These are phyloP conservation scores for Coprinopsis sp. DNA, from an alignment of 768 basidiomycete genomes.

Conservation along the genomic window DNA sequence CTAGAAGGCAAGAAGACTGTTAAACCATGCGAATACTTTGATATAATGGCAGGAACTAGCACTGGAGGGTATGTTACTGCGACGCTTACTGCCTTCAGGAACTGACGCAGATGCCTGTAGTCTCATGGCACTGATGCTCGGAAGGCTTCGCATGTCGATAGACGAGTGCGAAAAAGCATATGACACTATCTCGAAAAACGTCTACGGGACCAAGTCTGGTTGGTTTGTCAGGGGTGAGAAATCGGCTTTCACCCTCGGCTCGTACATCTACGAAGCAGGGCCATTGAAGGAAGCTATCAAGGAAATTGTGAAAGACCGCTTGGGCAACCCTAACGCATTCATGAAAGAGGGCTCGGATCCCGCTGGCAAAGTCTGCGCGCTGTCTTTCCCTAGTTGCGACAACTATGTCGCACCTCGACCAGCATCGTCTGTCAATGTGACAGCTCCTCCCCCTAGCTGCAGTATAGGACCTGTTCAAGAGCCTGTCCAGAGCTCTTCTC, in stretches of 20 bases:
- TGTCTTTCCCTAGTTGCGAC: too few relatives aligned
- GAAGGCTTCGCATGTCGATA: constrained; percentile 31
- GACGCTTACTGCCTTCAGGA: neutral
- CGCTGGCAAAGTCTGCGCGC: constrained; percentile 28
- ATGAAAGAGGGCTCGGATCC: constrained; percentile 21
- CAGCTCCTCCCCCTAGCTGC: too few relatives aligned
- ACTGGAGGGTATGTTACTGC: constrained; percentile 25
- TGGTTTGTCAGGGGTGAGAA: too few relatives aligned
- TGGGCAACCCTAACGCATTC: constrained; percentile 22
- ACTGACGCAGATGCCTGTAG: constrained; percentile 10
- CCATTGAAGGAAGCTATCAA: constrained; percentile 24
- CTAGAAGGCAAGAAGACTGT: constrained; percentile 17
- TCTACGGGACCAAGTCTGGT: constrained; percentile 30
- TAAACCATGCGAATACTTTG: constrained; percentile 29
- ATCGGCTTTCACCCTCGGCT: too few relatives aligned
- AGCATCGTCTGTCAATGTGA: too few relatives aligned
- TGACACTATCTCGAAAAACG: constrained; percentile 20
- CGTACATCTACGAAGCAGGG: constrained; percentile 20
- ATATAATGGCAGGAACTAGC: constrained; percentile 33
- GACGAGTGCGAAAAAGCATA: constrained; percentile 29
- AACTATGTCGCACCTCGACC: too few relatives aligned
- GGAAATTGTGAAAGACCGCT: constrained; percentile 18
- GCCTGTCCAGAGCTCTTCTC: too few relatives aligned
- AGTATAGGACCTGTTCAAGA: too few relatives aligned
- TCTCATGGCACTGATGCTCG: constrained; percentile 34